Evolutionary conservation across 2,329 filamentous ascomycete species (phyloP).

Genomic region (Microdochium bolleyi): DNA sequence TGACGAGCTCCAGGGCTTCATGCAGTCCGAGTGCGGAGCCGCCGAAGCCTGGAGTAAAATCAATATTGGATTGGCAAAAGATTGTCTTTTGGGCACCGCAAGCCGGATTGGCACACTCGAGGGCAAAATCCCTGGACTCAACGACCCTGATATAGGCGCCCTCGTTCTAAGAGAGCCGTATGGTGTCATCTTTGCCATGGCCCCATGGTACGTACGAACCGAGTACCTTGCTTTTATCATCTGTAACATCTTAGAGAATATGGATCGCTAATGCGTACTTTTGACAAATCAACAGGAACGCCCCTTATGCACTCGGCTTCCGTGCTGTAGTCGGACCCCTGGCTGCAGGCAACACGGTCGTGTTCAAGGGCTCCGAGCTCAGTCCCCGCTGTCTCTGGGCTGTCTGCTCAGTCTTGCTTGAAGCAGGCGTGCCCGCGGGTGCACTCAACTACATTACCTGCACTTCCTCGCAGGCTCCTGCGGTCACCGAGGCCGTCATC

Average conservation of each 20-base stretch:
- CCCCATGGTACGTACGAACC: constrained; percentile 57
- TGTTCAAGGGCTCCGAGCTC: constrained; percentile 65
- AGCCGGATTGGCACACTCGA: constrained; percentile 26
- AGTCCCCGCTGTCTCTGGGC: constrained; percentile 57
- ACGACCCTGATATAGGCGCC: constrained; percentile 43
- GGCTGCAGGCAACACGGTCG: constrained; percentile 68
- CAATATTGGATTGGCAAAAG: constrained; percentile 26
- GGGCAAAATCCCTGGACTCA: constrained; percentile 23
- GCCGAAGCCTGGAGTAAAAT: constrained; percentile 29
- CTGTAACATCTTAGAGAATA: too few species aligned
- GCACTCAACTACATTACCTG: constrained; percentile 65
- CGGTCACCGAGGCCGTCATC: constrained; percentile 61
- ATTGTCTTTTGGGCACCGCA: constrained; percentile 33
- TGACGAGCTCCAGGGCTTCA: constrained; percentile 53
- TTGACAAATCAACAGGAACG: too few species aligned
- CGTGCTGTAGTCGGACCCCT: constrained; percentile 55
- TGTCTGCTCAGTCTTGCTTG: constrained; percentile 55
- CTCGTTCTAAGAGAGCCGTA: constrained; percentile 69
- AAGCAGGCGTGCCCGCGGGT: constrained; percentile 70
- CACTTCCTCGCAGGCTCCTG: constrained; percentile 57
- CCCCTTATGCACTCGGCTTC: constrained; percentile 45
- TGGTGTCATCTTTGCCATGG: constrained; percentile 72
- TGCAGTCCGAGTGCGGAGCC: constrained; percentile 26
- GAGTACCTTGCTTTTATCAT: not conserved
- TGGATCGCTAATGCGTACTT: too few species aligned